phyloP scores from a whole-genome alignment of 768 basidiomycete species.

The Solioccasus polychromus region DNA sequence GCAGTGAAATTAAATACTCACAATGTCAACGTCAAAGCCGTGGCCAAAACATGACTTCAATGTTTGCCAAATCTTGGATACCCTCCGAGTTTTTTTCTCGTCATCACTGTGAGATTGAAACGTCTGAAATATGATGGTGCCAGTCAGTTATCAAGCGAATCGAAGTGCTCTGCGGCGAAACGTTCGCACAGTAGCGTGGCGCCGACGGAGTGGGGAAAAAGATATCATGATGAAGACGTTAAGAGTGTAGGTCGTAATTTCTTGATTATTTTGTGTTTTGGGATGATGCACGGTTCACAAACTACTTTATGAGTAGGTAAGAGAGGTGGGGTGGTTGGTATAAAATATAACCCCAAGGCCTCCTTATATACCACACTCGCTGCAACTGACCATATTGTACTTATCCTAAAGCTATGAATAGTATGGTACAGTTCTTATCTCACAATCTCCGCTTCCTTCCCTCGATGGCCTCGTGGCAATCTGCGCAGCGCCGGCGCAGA shows the following conservation, averaged over 20 bases:
- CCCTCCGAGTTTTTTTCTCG: conserved; percentile 7
- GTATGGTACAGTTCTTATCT: conserved; percentile 1
- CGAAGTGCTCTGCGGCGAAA: not conserved
- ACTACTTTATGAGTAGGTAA: conserved; percentile 1
- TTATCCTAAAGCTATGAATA: conserved; percentile 10
- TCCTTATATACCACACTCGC: conserved; percentile 5
- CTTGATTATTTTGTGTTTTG: too few species aligned
- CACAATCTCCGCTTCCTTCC: conserved; percentile 3
- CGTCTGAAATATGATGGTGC: conserved; percentile 5
- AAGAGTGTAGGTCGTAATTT: conserved; percentile 2
- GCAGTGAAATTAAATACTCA: conserved; percentile 6
- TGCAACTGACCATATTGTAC: not conserved
- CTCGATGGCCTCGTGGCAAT: conserved; percentile 8
- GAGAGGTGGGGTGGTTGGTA: not conserved
- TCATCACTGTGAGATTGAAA: conserved; percentile 1
- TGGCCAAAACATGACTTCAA: conserved; percentile 24
- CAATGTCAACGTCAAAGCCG: conserved; percentile 10
- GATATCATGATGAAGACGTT: conserved; percentile 9
- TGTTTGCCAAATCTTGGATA: conserved; percentile 5
- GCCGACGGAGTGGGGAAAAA: not conserved
- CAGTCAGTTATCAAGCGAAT: not conserved
- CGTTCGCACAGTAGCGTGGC: conserved; percentile 1
- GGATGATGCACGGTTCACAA: not conserved
- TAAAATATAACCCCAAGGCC: not conserved
- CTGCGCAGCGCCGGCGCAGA: conserved; percentile 1